These are phyloP conservation scores for Tagetes patula DNA, from an alignment of 129 eudicot species.

Conservation along the genomic window DNA sequence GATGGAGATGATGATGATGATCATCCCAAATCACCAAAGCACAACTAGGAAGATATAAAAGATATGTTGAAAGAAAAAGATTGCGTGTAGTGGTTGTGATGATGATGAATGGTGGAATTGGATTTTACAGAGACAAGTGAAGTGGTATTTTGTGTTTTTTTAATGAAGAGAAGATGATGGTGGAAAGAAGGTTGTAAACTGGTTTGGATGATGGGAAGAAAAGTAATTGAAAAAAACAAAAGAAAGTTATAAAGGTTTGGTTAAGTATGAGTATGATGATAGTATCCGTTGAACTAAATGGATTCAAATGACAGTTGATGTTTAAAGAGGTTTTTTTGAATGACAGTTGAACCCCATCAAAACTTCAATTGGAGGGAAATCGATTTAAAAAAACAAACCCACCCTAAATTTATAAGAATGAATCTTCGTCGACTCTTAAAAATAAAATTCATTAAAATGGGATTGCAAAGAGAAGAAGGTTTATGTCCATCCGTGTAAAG, in stretches of 20 bases:
- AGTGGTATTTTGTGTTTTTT: slow-evolving; percentile 17
- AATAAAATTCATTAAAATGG: background rate
- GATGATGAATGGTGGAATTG: slow-evolving; percentile 3
- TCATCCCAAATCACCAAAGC: slow-evolving; percentile 54
- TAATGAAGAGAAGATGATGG: slow-evolving; percentile 22
- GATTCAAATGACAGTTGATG: slow-evolving; percentile 55
- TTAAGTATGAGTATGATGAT: slow-evolving; percentile 27
- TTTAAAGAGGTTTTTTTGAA: slow-evolving; percentile 26
- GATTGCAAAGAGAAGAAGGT: background rate
- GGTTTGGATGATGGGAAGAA: slow-evolving; percentile 34
- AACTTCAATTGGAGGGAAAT: slow-evolving; percentile 28
- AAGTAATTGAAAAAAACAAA: slow-evolving; percentile 16
- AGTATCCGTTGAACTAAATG: slow-evolving; percentile 35
- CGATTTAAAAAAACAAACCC: background rate
- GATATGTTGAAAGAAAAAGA: slow-evolving; percentile 1
- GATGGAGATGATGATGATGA: slow-evolving; percentile 32
- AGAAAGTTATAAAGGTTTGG: slow-evolving; percentile 9
- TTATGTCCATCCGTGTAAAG: slow-evolving; percentile 7
- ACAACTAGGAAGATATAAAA: slow-evolving; percentile 25
- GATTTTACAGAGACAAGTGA: no score
- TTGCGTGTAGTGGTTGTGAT: slow-evolving; percentile 1
- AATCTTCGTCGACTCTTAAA: background rate
- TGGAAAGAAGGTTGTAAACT: background rate
- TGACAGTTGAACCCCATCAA: slow-evolving; percentile 18
- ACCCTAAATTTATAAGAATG: background rate